Percentiles rank a stretch among this genome's conserved stretches.
Conservation (phyloP, 2,329 filamentous ascomycete species). For the Monilinia aucupariae region DNA sequence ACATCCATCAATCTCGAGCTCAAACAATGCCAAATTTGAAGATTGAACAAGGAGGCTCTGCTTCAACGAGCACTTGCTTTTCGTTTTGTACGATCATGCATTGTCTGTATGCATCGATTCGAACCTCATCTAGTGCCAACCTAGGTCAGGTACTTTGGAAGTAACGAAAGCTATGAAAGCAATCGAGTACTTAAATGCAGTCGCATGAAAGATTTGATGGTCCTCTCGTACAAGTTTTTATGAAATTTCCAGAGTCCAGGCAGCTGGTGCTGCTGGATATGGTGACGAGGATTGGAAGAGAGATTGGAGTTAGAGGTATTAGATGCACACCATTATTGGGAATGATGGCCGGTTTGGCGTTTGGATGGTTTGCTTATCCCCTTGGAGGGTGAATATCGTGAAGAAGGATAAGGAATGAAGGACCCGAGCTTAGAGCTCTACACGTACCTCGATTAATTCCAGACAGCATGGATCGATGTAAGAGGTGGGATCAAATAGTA, state of each 20-base stretch:
- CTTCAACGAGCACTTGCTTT: slow-evolving; percentile 22
- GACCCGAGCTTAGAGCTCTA: background rate
- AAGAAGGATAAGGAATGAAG: background rate
- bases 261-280: background rate
- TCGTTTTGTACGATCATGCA: slow-evolving; percentile 23
- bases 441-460: background rate
- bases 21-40: slow-evolving; percentile 18
- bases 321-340: slow-evolving; percentile 2
- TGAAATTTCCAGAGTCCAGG: background rate
- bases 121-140: slow-evolving; percentile 15
- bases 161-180: slow-evolving; percentile 28
- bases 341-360: background rate
- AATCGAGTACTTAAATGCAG: slow-evolving; percentile 28
- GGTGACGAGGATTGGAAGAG: background rate
- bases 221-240: slow-evolving; percentile 11
- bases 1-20: background rate
- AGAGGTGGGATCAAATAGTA: background rate
- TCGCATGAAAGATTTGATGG: slow-evolving; percentile 26
- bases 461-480: background rate
- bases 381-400: background rate
- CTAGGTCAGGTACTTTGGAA: slow-evolving; percentile 22
- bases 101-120: slow-evolving; percentile 27
- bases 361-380: background rate
- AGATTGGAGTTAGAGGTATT: background rate
- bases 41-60: slow-evolving; percentile 21